Conservation (phyloP, 2,329 filamentous ascomycete genomes). For the Claviceps citrina region DNA sequence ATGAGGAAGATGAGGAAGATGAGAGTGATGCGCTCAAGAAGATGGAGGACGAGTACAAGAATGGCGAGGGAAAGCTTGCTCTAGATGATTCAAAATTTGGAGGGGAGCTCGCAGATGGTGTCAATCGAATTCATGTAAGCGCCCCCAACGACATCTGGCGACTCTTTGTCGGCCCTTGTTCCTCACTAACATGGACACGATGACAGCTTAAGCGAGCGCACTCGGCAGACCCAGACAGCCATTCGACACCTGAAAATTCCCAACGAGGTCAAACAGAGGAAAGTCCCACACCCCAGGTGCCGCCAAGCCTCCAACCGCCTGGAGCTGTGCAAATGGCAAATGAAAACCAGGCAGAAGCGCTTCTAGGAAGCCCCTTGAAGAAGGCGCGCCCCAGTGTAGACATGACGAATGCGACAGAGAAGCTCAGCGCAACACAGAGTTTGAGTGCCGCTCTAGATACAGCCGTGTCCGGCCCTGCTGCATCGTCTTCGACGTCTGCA, state of each 20-base stretch:
- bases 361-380: conserved; percentile 58
- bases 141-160: neutral
- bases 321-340: conserved; percentile 17
- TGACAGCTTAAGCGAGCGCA: conserved; percentile 64
- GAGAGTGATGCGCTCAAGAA: conserved; percentile 46
- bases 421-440: conserved; percentile 16
- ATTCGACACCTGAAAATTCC: conserved; percentile 18
- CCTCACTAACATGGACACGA: conserved; percentile 4
- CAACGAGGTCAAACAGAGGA: conserved; percentile 29
- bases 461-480: conserved; percentile 12
- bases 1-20: conserved; percentile 58
- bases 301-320: conserved; percentile 4
- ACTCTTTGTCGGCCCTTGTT: neutral
- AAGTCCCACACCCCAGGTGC: conserved; percentile 18
- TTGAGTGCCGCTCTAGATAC: conserved; percentile 22
- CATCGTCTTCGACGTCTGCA: conserved; percentile 2
- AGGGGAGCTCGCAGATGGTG: conserved; percentile 64
- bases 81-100: conserved; percentile 59
- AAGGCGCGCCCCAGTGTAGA: conserved; percentile 50
- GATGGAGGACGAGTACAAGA: conserved; percentile 50
- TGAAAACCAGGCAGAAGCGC: conserved; percentile 21
- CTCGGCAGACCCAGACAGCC: conserved; percentile 51
- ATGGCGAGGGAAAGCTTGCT: conserved; percentile 41
- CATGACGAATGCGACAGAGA: conserved; percentile 12
- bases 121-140: conserved; percentile 65